Base-by-base conservation (phyloP, 768 basidiomycete genomes). In the Phaffia tasmanica region DNA sequence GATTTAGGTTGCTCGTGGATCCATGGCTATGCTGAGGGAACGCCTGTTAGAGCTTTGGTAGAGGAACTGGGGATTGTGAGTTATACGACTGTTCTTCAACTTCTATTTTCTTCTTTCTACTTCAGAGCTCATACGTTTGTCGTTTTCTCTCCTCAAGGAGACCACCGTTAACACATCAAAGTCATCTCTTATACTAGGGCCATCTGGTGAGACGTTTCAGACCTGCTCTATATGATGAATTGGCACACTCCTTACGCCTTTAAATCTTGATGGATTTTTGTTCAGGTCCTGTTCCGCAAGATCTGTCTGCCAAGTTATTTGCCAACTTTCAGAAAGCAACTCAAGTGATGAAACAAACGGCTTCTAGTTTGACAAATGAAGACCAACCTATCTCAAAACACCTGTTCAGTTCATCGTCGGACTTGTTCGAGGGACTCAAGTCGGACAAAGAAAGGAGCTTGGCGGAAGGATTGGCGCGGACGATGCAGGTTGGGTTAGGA, bases 1-100 rank as follows among this genome's bases (percentile, higher is more conserved):
- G 67, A 69, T 35, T 49, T 69, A 1, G 67, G 67, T 23, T 69
- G 67, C 67, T 46, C 32, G 15, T 69, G 62, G 62, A 50, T 64
- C 16, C 67, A 69, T 32, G 67, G 67, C 57, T 69, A 42, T 51
- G 50, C 25, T 27, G 57, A 69, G 57, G 67, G 67, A 29, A 32
- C 56, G 21, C 67, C 67, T 25, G 61, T 63, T 47, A 57, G 57
- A 29, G 57, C 57, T 2, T 47, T 69, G 25, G 48, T 69, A 30
- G 55, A 69, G 23, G 50, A 57, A 23, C 57, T 69, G 21, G 67
- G 62, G 15, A 69, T 69, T 58, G 63, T 63, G n/a, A 30, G 61
- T 56, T 21, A n/a, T 53, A 23, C 3, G 21, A n/a, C 7, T 19
- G 0, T 7, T 47, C n/a, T n/a, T n/a, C n/a, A n/a, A n/a, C n/a